A percentile compares a stretch with the other conserved stretches of the same genome.
Conservation (phyloP, 1,284 basidiomycete species). For the Ceratobasidium sp. region DNA sequence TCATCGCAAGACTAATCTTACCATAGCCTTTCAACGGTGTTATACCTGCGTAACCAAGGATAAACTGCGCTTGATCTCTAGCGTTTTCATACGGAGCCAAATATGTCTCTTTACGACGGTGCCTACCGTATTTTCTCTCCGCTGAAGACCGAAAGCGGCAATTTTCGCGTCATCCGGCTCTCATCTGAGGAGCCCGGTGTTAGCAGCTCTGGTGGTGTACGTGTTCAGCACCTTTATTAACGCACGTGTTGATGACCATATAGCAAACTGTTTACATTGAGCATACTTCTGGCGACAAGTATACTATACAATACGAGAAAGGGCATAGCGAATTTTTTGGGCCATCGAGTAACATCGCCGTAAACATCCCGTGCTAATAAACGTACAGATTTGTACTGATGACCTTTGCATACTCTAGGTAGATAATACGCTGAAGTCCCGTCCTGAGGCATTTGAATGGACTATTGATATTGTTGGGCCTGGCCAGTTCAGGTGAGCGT, state of each 20-base stretch:
- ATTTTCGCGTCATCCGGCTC: not conserved
- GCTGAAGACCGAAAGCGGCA: not conserved
- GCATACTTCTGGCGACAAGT: not conserved
- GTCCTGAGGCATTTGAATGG: not conserved
- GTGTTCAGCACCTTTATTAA: not conserved
- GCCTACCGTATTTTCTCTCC: slow-evolving; percentile 2
- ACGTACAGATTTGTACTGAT: not conserved
- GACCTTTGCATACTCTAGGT: not conserved
- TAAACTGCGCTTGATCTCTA: too few relatives aligned
- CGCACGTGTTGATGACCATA: not conserved
- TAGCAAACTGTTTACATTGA: not conserved
- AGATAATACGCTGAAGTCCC: not conserved
- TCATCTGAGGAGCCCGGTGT: not conserved
- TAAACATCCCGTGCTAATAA: not conserved
- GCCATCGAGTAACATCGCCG: not conserved
- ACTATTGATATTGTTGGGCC: not conserved
- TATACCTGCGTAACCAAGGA: too few relatives aligned
- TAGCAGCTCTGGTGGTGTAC: not conserved
- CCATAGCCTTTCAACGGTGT: too few relatives aligned
- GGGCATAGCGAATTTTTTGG: not conserved
- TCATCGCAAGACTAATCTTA: too few relatives aligned
- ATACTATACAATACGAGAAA: slow-evolving; percentile 1
- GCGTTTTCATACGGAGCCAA: too few relatives aligned
- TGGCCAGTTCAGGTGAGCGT: not conserved
- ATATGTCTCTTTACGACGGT: not conserved